Base-by-base conservation (phyloP, 768 basidiomycete genomes). In the Antrodiella citrinella region DNA sequence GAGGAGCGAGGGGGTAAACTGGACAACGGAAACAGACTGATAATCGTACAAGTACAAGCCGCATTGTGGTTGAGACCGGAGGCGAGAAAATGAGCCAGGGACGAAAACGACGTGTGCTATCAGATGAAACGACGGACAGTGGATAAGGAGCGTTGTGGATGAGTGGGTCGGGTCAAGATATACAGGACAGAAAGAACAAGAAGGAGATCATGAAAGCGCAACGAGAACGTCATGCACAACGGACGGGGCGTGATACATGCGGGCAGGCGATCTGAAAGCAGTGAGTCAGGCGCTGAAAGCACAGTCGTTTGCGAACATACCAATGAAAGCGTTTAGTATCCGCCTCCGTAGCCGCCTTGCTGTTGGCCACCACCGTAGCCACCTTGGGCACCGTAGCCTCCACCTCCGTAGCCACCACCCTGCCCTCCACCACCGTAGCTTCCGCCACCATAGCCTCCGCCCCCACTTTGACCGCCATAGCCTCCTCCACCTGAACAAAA, bases 41-140 rank as follows among this genome's bases (percentile, higher is more conserved):
- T 44, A 46, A 52, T 48, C 50, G 49, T 70, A 73, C 61, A 69
- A 70, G 71, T 73, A 74, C 72, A 74, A 62, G 67, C 64, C 65
- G 69, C 65, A 67, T 69, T 63, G 65, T 63, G 62, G 63, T 52
- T 64, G 60, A 62, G 59, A 69, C 66, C 65, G 63, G 69, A 67
- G 67, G 65, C 61, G 62, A 59, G 59, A 65, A 56, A 49, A 48
- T 65, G 66, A 67, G 64, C 66, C 66, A 59, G 57, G 63, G 58
- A 66, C 62, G 60, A 65, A 64, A 62, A 65, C 67, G 69, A 72
- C 68, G 54, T 64, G 67, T 67, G 67, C 66, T 66, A 60, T 60
- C 60, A 59, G 63, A 68, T 15, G 30, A 26, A 66, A 73, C 61
- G 64, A 71, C 60, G 56, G 55, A 57, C 56, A 59, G 55, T 35